phyloP scores from a whole-genome alignment of 768 basidiomycete species.

The Strobilomyces confusus region DNA sequence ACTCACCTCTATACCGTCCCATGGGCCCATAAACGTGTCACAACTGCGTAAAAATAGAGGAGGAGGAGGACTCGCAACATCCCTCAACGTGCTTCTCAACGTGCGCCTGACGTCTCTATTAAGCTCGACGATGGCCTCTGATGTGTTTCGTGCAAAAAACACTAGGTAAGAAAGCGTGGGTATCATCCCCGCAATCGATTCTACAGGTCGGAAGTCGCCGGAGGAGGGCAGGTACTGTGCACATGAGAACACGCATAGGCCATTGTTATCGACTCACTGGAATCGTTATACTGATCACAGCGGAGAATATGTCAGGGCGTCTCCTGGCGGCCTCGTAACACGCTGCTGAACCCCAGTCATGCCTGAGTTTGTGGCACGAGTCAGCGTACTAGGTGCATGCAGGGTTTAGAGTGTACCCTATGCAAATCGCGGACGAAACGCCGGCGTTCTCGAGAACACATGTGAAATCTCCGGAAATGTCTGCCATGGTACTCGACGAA shows the following conservation, averaged over 20 bases:
- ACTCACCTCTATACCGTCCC: slow-evolving; percentile 32
- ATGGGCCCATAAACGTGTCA: slow-evolving; percentile 51
- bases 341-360: slow-evolving; percentile 70
- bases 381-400: background rate
- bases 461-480: slow-evolving; percentile 58
- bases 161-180: slow-evolving; percentile 61
- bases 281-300: slow-evolving; percentile 53
- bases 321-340: slow-evolving; percentile 68
- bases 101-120: slow-evolving; percentile 52
- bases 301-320: slow-evolving; percentile 61
- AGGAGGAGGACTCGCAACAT: slow-evolving; percentile 53
- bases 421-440: slow-evolving; percentile 48
- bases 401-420: slow-evolving; percentile 46
- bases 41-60: slow-evolving; percentile 46
- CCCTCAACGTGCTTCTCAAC: slow-evolving; percentile 53
- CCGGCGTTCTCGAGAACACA: slow-evolving; percentile 56
- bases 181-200: slow-evolving; percentile 36
- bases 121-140: slow-evolving; percentile 50
- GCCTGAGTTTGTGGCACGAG: slow-evolving; percentile 35
- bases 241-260: background rate
- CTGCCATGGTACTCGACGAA: slow-evolving; percentile 54
- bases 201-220: slow-evolving; percentile 44
- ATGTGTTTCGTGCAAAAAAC: slow-evolving; percentile 52
- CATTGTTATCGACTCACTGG: slow-evolving; percentile 43
- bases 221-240: slow-evolving; percentile 52